Evolutionary conservation across 441 rosid species (phyloP), one percentile per base, ranked within the genome.

Genomic region (Gossypium davidsonii): DNA sequence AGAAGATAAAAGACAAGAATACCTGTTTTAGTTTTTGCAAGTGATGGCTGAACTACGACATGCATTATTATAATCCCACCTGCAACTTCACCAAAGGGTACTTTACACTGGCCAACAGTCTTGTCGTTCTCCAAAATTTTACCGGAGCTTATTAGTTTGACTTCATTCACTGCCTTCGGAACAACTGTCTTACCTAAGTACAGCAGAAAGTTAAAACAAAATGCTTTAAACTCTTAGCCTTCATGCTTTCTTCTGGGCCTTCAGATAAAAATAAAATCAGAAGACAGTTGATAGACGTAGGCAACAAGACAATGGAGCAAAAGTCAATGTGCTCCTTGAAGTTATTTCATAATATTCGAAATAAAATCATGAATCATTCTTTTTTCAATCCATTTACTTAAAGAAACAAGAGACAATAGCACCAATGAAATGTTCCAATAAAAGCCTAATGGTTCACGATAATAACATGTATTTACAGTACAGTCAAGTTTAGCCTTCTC

Each of bases 91-190:
- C 90, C 89, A 56, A 81, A 87, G 4, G 96, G 97, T 48, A 79
- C 81, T 82, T 84, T 91, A 83, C 94, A 93, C 85, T 91, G 97
- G n/a, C 89, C 95, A 73, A 91, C 91, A 44, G 91, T 89, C 82
- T 84, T 91, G 84, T 69, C 84, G 62, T 90, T 93, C 70, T 93
- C 98, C 90, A 91, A 79, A 67, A 91, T 86, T 83, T 93, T 91
- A 26, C 97, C 98, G 0, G 93, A 90, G 83, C 88, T 85, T n/a
- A 93, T 93, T 83, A 93, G 79, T 84, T 93, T 93, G 76, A 93
- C 84, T 84, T 93, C 98, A 78, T 81, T 90, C 73, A 89, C 89
- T 14, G 87, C 84, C 77, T 87, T 90, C 7, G 97, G 98, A 73
- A 81, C 78, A 49, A 90, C 70, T 49, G 90, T 83, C 82, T 93